Percentiles rank a stretch among this genome's conserved stretches.
Evolutionary conservation across 2,329 filamentous ascomycete species (phyloP).

Genomic region (Penicillium sp.): DNA sequence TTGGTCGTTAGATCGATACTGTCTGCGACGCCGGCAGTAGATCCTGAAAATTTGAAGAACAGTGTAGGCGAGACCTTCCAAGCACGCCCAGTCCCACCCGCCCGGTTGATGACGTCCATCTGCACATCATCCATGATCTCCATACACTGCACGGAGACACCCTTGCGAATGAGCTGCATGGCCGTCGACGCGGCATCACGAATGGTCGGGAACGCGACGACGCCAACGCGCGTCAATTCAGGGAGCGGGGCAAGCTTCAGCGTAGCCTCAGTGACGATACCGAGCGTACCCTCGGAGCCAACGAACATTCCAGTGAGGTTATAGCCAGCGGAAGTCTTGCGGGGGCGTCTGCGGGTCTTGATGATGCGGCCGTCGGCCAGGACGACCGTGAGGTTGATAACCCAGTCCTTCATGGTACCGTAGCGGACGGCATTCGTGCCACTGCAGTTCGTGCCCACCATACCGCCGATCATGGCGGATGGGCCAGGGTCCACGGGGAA

Average conservation of each 20-base stretch:
- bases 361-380: conserved; percentile 67
- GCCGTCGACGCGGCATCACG: conserved; percentile 64
- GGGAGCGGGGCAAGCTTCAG: conserved; percentile 67
- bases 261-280: conserved; percentile 68
- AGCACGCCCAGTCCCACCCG: conserved; percentile 56
- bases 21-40: conserved; percentile 72
- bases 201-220: conserved; percentile 60
- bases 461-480: conserved; percentile 57
- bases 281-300: conserved; percentile 69
- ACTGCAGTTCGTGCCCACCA: conserved; percentile 67
- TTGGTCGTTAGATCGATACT: conserved; percentile 68
- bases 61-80: conserved; percentile 44
- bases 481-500: conserved; percentile 87
- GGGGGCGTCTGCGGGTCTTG: conserved; percentile 58
- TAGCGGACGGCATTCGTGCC: conserved; percentile 63
- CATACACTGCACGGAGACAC: conserved; percentile 67
- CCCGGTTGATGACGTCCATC: conserved; percentile 67
- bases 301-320: conserved; percentile 69
- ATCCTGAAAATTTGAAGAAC: conserved; percentile 67
- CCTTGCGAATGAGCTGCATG: conserved; percentile 61
- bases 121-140: conserved; percentile 61
- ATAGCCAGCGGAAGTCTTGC: conserved; percentile 70
- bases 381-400: conserved; percentile 69
- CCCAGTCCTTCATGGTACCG: conserved; percentile 75
- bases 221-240: conserved; percentile 63